Percentiles rank a stretch among this genome's conserved stretches.
These are phyloP conservation scores for Dryadomyces quercivorus DNA, from an alignment of 2,329 filamentous ascomycete genomes.

Conservation along the genomic window DNA sequence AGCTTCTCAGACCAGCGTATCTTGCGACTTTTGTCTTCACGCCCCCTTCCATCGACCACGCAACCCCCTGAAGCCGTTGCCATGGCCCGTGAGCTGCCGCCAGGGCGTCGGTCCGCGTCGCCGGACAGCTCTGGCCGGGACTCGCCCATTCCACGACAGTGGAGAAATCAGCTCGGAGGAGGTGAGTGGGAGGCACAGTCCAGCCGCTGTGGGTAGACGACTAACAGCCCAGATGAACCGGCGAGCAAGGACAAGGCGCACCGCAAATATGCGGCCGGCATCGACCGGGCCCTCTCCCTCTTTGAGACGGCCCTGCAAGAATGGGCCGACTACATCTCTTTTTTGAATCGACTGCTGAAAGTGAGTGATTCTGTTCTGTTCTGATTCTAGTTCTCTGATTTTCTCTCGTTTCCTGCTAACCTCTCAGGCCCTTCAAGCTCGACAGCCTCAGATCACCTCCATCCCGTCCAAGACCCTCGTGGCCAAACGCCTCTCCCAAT, in stretches of 20 bases:
- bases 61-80: constrained; percentile 9
- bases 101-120: constrained; percentile 49
- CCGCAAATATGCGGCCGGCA: constrained; percentile 77
- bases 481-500: constrained; percentile 87
- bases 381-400: not conserved
- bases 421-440: constrained; percentile 73
- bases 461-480: constrained; percentile 76
- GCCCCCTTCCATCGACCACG: constrained; percentile 5
- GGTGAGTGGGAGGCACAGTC: constrained; percentile 35
- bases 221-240: constrained; percentile 35
- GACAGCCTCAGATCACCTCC: constrained; percentile 55
- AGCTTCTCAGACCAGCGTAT: not conserved
- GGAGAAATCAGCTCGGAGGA: constrained; percentile 65
- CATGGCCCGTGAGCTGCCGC: constrained; percentile 53
- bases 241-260: constrained; percentile 54
- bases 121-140: constrained; percentile 76
- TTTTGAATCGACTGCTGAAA: constrained; percentile 82
- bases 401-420: not conserved
- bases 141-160: constrained; percentile 62
- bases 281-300: constrained; percentile 76
- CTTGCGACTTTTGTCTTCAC: not conserved
- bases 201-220: not conserved
- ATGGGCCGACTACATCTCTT: constrained; percentile 99
- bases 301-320: constrained; percentile 93
- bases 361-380: constrained; percentile 27